Conservation (phyloP, 2,329 filamentous ascomycete species). For the Aspergillus uvarum region DNA sequence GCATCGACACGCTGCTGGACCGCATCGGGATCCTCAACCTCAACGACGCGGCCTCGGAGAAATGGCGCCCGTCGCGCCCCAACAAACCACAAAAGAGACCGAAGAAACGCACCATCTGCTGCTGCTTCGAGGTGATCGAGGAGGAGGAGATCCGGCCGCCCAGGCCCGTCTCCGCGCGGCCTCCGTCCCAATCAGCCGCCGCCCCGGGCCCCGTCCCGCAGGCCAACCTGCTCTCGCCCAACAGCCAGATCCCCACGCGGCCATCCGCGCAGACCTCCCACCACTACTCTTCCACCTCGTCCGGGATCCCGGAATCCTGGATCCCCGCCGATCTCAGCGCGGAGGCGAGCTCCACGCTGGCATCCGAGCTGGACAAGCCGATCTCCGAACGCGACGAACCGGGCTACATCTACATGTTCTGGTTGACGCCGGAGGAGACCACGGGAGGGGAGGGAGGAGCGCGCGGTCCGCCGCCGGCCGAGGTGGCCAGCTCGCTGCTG, state of each 20-base stretch:
- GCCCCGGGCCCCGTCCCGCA: neutral
- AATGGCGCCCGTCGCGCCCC: conserved; percentile 11
- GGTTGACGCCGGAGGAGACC: conserved; percentile 69
- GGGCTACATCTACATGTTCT: conserved; percentile 99
- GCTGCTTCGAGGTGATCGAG: conserved; percentile 36
- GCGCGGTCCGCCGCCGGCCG: conserved; percentile 51
- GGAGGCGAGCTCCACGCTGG: conserved; percentile 66
- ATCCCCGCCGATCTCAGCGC: conserved; percentile 69
- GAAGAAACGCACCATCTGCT: conserved; percentile 30
- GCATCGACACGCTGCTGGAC: conserved; percentile 83
- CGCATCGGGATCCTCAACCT: conserved; percentile 73
- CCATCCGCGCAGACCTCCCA: conserved; percentile 43
- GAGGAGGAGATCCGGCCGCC: conserved; percentile 28
- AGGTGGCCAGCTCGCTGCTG: conserved; percentile 61
- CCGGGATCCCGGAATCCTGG: conserved; percentile 54
- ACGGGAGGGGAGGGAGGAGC: conserved; percentile 45
- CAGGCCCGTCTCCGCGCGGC: conserved; percentile 21
- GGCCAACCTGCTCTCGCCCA: conserved; percentile 1
- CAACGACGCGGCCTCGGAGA: conserved; percentile 34
- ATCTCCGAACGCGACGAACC: conserved; percentile 73
- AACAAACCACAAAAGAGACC: conserved; percentile 21
- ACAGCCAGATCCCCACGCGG: conserved; percentile 2
- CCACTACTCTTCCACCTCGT: conserved; percentile 12
- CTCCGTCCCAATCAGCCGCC: conserved; percentile 7
- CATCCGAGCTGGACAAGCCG: conserved; percentile 74